Base-by-base conservation (phyloP, 768 basidiomycete species). In the Boletus tylopilopsis region DNA sequence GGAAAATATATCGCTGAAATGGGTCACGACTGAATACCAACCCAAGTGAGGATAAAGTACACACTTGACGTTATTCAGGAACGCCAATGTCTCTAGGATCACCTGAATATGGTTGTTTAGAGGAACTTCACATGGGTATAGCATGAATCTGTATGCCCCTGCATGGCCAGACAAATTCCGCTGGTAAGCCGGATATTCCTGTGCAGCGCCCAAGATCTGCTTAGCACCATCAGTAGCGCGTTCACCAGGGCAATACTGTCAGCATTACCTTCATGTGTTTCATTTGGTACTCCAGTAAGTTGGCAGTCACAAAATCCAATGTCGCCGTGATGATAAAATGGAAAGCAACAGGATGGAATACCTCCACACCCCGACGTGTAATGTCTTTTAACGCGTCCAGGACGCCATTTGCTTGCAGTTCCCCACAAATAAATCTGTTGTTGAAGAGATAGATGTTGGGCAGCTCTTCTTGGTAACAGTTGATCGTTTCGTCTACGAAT, bases 51-150 rank as follows among this genome's bases (percentile, higher is more conserved):
- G 7, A 21, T 15, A 22, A 16, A 22, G 12, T 8, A 64, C 70
- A 45, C 21, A 75, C 75, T 76, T 76, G 42, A 51, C 61, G 21
- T 68, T 66, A 24, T 68, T 60, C 23, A 71, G 63, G 51, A 66
- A 68, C 12, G 59, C 45, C 12, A 58, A 59, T n/a, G 71, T 55
- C 34, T 73, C 71, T 1, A 72, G 74, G 29, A 76, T 52, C 16
- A 67, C 64, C 47, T 74, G 74, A 19, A 69, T 59, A 39, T 72
- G 75, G 4, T 61, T 50, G 23, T 54, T 50, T 12, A 72, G 24
- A 4, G 70, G 68, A 9, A 72, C 42, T 3, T 64, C 58, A 4
- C 49, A 36, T 6, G 69, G 66, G 47, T 74, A 77, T 12, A 67
- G 61, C 58, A 71, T 67, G 42, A 71, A 58, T 3, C 57, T 56